Evolutionary conservation across 2,329 filamentous ascomycete genomes (phyloP).

Genomic region (Leptodontidium sp.): DNA sequence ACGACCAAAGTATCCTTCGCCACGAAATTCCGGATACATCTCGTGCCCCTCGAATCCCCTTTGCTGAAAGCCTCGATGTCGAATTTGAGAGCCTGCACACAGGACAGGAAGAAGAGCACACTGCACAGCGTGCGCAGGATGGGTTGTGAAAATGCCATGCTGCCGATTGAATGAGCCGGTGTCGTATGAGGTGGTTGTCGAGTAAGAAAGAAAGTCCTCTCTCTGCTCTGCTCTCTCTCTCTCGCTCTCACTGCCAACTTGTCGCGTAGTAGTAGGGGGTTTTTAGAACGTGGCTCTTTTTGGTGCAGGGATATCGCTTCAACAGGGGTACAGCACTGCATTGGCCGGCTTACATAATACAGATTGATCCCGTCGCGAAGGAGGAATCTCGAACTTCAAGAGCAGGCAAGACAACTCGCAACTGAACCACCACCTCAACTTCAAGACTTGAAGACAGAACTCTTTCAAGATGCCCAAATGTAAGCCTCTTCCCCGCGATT

Average conservation of each 20-base stretch:
- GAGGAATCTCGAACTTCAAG: neutral
- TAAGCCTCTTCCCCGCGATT: slow-evolving; percentile 57
- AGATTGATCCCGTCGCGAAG: neutral
- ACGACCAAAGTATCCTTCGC: slow-evolving; percentile 91
- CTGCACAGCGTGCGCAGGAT: slow-evolving; percentile 67
- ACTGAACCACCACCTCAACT: slow-evolving; percentile 5
- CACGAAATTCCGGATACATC: slow-evolving; percentile 98
- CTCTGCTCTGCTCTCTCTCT: too few relatives aligned
- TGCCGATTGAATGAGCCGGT: slow-evolving; percentile 29
- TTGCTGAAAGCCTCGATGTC: slow-evolving; percentile 78
- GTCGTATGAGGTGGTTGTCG: slow-evolving; percentile 33
- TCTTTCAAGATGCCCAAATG: slow-evolving; percentile 82
- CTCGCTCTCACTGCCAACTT: slow-evolving; percentile 11
- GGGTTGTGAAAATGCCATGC: slow-evolving; percentile 60
- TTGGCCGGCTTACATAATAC: neutral
- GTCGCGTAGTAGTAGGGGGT: slow-evolving; percentile 34
- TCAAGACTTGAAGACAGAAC: neutral
- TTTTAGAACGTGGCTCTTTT: slow-evolving; percentile 41
- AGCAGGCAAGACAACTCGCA: neutral
- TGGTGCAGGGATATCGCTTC: slow-evolving; percentile 30
- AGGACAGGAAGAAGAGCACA: slow-evolving; percentile 62
- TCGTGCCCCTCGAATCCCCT: slow-evolving; percentile 73
- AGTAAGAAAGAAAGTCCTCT: slow-evolving; percentile 17
- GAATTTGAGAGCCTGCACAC: slow-evolving; percentile 83
- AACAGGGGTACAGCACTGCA: neutral